Conservation (phyloP, 176 grass and related monocot genomes). For the Eleusine indica region DNA sequence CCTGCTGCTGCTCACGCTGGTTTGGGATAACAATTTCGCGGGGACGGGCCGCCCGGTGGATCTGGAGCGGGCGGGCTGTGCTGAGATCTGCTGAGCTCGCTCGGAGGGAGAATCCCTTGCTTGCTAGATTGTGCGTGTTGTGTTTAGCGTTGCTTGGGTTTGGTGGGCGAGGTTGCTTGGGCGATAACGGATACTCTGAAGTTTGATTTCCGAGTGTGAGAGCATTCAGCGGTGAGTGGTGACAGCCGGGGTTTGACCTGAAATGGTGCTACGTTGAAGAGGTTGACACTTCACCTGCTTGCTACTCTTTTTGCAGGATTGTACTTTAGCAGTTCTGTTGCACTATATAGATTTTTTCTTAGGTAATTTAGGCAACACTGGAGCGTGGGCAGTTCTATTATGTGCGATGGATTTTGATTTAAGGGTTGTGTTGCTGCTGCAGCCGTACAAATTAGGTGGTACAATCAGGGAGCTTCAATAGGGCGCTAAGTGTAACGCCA, state of each 20-base stretch:
- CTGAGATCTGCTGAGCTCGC: constrained; percentile 33
- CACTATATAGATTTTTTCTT: neutral
- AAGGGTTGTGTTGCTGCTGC: neutral
- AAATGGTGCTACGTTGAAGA: constrained; percentile 3
- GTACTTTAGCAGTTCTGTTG: neutral
- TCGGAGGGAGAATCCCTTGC: neutral
- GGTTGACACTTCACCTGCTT: constrained; percentile 1
- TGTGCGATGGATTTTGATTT: neutral
- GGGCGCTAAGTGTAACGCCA: neutral
- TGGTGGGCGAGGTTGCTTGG: neutral
- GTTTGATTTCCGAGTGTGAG: neutral
- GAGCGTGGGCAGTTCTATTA: neutral
- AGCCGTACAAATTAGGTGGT: neutral
- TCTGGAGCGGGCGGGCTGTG: constrained; percentile 31
- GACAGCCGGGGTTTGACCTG: neutral
- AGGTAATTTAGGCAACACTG: neutral
- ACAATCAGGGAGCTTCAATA: neutral
- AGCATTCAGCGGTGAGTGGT: neutral
- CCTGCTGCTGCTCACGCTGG: constrained; percentile 21
- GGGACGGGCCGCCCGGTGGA: constrained; percentile 9
- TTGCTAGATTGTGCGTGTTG: neutral
- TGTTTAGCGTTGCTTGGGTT: neutral
- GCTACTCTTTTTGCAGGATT: neutral
- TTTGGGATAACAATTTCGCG: constrained; percentile 23
- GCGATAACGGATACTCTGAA: neutral